Evolutionary conservation across 441 rosid genomes (phyloP).

Genomic region (Erodium trifolium): DNA sequence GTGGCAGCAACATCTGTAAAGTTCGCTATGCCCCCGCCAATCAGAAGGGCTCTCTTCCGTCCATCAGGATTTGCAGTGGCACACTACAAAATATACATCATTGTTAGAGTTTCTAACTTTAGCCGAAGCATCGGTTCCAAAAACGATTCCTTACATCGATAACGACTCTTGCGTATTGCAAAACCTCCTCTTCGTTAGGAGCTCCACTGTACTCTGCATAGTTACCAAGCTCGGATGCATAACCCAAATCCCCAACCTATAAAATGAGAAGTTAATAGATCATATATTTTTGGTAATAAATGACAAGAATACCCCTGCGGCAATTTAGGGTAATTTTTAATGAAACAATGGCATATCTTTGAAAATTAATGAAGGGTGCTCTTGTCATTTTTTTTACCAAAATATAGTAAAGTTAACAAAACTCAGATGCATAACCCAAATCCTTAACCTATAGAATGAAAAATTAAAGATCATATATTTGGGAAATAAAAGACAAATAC

Average conservation of each 20-base stretch:
- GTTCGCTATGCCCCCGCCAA: constrained; percentile 94
- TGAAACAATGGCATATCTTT: too few species aligned
- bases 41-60: constrained; percentile 69
- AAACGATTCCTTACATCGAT: constrained; percentile 49
- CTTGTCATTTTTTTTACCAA: too few species aligned
- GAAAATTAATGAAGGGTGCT: too few species aligned
- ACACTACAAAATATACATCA: constrained; percentile 36
- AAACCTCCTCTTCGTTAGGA: constrained; percentile 88
- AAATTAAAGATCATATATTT: too few species aligned
- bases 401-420: too few species aligned
- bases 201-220: constrained; percentile 97
- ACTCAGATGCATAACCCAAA: too few species aligned
- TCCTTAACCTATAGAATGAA: too few species aligned
- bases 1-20: constrained; percentile 92
- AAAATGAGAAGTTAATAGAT: constrained; percentile 13
- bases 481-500: too few species aligned
- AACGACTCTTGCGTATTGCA: constrained; percentile 91
- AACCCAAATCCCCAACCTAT: constrained; percentile 94
- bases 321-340: too few species aligned
- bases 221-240: constrained; percentile 87
- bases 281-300: background rate
- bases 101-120: too few species aligned
- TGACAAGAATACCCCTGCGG: too few species aligned
- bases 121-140: background rate
- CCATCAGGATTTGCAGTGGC: constrained; percentile 86